Evolutionary conservation across 2,329 filamentous ascomycete species (phyloP), one percentile per base, ranked within the genome.

Genomic region (Botryotinia narcissicola): DNA sequence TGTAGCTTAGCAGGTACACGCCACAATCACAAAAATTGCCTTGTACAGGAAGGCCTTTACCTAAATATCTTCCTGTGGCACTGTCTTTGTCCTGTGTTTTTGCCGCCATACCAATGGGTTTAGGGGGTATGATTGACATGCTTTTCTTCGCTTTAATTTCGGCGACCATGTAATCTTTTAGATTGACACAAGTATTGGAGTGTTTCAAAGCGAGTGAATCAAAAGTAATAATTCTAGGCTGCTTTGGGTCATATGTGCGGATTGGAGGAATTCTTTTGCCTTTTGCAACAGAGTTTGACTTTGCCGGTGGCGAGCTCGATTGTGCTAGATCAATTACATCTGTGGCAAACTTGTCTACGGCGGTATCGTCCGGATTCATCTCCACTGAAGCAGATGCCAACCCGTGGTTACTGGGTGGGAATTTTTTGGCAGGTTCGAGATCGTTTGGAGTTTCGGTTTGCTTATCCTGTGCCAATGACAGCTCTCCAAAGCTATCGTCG

Each of bases 1-100:
- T 86, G 79, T 98, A 99, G 3, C 91, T 92, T 6, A 98, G 84
- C 4, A 98, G 84, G 78, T 92, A 99, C 0, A 98, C 84, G 14
- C 96, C 96, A 79, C 96, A 99, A 80, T 99, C 96, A 75, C 89
- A 95, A 77, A 87, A 92, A 80, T 99, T 98, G 67, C 89, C 83
- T 81, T 99, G 96, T 75, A 88, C 84, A 0, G 96, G 95, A 22
- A 98, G 91, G 12, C 87, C 86, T 69, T 40, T 69, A 2, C 66
- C 66, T 57, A 29, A 12, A 59, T 69, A 69, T 57, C n/a, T 32
- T 14, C 48, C 66, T 25, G 66, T 57, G 6, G 14, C n/a, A 29
- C 29, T 20, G 20, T 69, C 66, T 69, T 42, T 69, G 29, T 37
- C 35, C 40, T 69, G 66, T 25, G 66, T 73, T 74, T 88, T 92